These are phyloP conservation scores for Metrosideros polymorpha DNA, from an alignment of 441 rosid genomes.

Conservation along the genomic window DNA sequence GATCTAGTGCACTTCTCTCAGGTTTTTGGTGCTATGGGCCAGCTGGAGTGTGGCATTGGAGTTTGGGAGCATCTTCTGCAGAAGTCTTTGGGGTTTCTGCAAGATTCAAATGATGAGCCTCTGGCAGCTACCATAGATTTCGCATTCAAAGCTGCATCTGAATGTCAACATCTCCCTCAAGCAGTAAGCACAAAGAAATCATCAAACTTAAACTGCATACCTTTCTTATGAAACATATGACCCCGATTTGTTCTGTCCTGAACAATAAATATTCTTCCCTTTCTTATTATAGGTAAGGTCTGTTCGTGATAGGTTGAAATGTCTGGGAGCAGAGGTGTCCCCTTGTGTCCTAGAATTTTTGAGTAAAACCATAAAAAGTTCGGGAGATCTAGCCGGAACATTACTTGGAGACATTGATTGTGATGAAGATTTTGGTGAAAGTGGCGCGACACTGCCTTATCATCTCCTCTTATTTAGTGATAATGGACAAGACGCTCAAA, in stretches of 20 bases:
- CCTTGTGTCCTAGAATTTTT: constrained; percentile 76
- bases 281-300: constrained; percentile 60
- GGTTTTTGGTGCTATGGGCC: constrained; percentile 89
- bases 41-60: constrained; percentile 79
- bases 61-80: constrained; percentile 76
- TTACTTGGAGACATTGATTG: constrained; percentile 73
- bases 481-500: constrained; percentile 49
- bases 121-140: constrained; percentile 84
- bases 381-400: constrained; percentile 86
- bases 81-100: constrained; percentile 69
- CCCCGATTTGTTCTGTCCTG: neutral
- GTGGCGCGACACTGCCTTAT: constrained; percentile 34
- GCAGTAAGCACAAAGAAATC: constrained; percentile 46
- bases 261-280: constrained; percentile 3
- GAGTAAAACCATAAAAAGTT: constrained; percentile 84
- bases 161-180: constrained; percentile 88
- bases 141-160: constrained; percentile 81
- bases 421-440: constrained; percentile 57
- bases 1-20: constrained; percentile 19
- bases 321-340: constrained; percentile 73
- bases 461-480: constrained; percentile 63
- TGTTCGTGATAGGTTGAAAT: constrained; percentile 79
- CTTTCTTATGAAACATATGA: neutral
- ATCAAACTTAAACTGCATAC: neutral
- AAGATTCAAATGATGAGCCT: constrained; percentile 66